A percentile compares a stretch with the other conserved stretches of the same genome.
These are phyloP conservation scores for Colletotrichum theobromicola DNA, from an alignment of 2,329 filamentous ascomycete species.

Conservation along the genomic window DNA sequence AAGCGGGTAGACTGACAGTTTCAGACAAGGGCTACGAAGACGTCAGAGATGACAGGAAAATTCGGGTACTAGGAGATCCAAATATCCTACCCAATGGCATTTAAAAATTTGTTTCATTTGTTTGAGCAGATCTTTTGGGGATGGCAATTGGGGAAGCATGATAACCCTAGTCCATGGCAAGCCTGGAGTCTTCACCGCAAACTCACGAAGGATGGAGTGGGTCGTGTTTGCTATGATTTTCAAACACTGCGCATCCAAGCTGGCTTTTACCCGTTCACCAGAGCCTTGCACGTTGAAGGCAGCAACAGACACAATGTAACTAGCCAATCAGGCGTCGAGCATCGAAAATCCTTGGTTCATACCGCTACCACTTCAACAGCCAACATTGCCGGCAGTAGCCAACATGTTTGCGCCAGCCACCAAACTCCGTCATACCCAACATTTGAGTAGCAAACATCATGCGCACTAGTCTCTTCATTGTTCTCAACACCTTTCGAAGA, in stretches of 20 bases:
- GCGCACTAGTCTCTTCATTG: neutral
- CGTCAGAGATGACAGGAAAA: too few relatives aligned
- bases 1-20: neutral
- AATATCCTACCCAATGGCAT: neutral
- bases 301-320: neutral
- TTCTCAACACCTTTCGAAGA: neutral
- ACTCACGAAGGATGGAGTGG: neutral
- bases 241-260: neutral
- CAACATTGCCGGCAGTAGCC: neutral
- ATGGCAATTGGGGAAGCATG: rapidly evolving
- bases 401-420: neutral
- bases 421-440: neutral
- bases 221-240: neutral
- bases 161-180: neutral
- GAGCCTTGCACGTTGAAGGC: rapidly evolving
- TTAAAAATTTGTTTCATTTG: neutral
- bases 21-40: rapidly evolving
- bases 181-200: neutral
- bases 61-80: too few relatives aligned
- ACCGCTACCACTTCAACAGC: neutral
- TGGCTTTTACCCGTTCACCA: neutral
- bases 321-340: neutral
- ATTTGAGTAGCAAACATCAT: neutral
- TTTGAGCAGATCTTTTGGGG: neutral
- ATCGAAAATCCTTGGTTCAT: neutral